phyloP scores from a whole-genome alignment of 495 filamentous ascomycete species.

The Hypoxylon cercidicola region DNA sequence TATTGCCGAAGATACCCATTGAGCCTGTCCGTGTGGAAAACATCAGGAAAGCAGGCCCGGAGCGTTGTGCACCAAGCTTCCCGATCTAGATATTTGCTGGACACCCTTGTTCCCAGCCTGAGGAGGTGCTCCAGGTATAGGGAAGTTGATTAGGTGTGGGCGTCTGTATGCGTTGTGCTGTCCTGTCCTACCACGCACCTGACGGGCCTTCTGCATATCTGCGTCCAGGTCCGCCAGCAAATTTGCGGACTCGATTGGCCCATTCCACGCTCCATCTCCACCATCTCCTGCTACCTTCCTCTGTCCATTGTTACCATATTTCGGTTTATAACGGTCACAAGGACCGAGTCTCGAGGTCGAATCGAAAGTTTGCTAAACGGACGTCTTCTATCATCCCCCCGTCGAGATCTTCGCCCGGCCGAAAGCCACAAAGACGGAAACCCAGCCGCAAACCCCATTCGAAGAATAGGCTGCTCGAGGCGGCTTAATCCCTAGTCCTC shows the following conservation, averaged over 20 bases:
- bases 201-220: slow-evolving; percentile 27
- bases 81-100: slow-evolving; percentile 22
- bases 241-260: slow-evolving; percentile 43
- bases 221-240: slow-evolving; percentile 26
- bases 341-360: slow-evolving; percentile 14
- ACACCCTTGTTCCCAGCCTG: slow-evolving; percentile 31
- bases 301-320: slow-evolving; percentile 36
- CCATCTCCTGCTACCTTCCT: slow-evolving; percentile 31
- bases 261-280: slow-evolving; percentile 39
- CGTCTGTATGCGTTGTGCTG: slow-evolving; percentile 25
- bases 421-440: slow-evolving; percentile 33
- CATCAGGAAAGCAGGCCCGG: slow-evolving; percentile 16
- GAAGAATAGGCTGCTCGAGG: slow-evolving; percentile 22
- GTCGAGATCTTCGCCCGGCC: slow-evolving; percentile 17
- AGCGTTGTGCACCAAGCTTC: slow-evolving; percentile 25
- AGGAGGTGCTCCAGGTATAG: slow-evolving; percentile 24
- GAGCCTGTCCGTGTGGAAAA: slow-evolving; percentile 6
- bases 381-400: slow-evolving; percentile 14
- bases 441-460: slow-evolving; percentile 12
- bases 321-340: slow-evolving; percentile 37
- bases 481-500: slow-evolving; percentile 22
- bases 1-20: slow-evolving; percentile 31
- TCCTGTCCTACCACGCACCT: slow-evolving; percentile 31
- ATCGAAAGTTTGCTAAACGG: slow-evolving; percentile 20
- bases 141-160: slow-evolving; percentile 31